These are phyloP conservation scores for Penicillium sp. DNA, from an alignment of 2,329 filamentous ascomycete genomes.

Conservation along the genomic window DNA sequence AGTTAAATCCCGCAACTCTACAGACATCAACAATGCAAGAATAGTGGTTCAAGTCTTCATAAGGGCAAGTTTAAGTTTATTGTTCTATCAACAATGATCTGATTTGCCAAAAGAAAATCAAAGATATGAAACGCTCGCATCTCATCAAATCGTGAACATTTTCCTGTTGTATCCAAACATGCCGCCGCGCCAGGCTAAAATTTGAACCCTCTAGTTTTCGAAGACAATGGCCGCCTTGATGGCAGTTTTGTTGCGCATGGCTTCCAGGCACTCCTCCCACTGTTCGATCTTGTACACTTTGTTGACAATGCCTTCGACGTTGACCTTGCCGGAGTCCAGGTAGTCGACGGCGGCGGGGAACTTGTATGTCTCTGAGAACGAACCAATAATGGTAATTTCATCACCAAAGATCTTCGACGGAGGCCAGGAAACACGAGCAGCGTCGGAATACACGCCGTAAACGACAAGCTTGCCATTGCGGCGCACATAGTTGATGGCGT, in stretches of 20 bases:
- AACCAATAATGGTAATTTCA: slow-evolving; percentile 75
- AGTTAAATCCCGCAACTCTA: neutral
- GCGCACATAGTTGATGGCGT: slow-evolving; percentile 73
- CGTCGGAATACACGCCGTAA: slow-evolving; percentile 71
- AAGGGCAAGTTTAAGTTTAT: neutral
- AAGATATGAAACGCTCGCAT: slow-evolving; percentile 7
- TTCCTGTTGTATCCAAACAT: neutral
- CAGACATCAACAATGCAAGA: too few relatives aligned
- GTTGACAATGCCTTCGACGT: slow-evolving; percentile 71
- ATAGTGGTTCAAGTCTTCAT: neutral
- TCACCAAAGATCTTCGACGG: slow-evolving; percentile 72
- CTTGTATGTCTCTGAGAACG: slow-evolving; percentile 76
- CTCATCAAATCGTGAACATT: slow-evolving; percentile 6
- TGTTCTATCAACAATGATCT: slow-evolving; percentile 10
- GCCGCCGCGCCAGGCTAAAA: neutral
- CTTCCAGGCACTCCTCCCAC: slow-evolving; percentile 72
- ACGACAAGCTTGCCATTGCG: slow-evolving; percentile 74
- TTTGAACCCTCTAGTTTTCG: slow-evolving; percentile 55
- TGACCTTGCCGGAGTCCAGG: slow-evolving; percentile 52
- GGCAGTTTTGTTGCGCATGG: slow-evolving; percentile 73
- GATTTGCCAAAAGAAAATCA: slow-evolving; percentile 1
- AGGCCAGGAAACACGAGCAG: slow-evolving; percentile 69
- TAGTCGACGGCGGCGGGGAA: slow-evolving; percentile 67
- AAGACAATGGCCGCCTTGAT: slow-evolving; percentile 78
- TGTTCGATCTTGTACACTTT: slow-evolving; percentile 76